Conservation (phyloP, 805 yeast species). For the Schwanniomyces vanrijiae region DNA sequence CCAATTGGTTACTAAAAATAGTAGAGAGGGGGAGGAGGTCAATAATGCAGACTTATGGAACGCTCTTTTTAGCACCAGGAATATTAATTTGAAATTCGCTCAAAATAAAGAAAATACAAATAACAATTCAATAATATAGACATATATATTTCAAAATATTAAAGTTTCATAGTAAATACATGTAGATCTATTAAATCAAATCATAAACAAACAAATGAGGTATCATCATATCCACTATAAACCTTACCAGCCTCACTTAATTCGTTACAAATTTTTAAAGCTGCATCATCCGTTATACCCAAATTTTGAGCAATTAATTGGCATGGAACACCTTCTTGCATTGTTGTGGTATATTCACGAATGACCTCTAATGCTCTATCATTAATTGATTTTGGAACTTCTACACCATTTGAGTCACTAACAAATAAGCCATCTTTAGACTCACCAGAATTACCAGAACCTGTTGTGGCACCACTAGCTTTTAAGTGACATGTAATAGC, state of each 20-base stretch:
- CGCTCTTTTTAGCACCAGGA: slow-evolving; percentile 48
- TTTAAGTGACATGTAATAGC: slow-evolving; percentile 59
- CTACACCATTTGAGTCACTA: slow-evolving; percentile 19
- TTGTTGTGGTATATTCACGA: slow-evolving; percentile 49
- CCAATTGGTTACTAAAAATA: slow-evolving; percentile 42
- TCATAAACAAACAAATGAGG: slow-evolving; percentile 53
- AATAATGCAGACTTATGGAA: slow-evolving; percentile 60
- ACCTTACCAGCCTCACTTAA: slow-evolving; percentile 68
- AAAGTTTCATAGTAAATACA: background rate
- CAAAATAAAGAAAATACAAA: slow-evolving; percentile 37
- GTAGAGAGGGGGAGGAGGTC: slow-evolving; percentile 59
- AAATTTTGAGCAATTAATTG: slow-evolving; percentile 59
- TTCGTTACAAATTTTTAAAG: slow-evolving; percentile 47
- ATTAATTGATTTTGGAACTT: slow-evolving; percentile 18
- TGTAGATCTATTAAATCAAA: background rate
- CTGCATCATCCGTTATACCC: slow-evolving; percentile 49
- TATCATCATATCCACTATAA: slow-evolving; percentile 70
- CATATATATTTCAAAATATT: background rate
- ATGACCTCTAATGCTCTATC: slow-evolving; percentile 51
- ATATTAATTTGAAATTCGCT: background rate
- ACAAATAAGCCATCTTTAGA: slow-evolving; percentile 29
- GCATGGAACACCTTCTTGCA: slow-evolving; percentile 78
- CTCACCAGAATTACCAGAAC: slow-evolving; percentile 11
- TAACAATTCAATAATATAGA: background rate
- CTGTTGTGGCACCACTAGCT: slow-evolving; percentile 49